Evolutionary conservation across 2,329 filamentous ascomycete genomes (phyloP).

Genomic region (Diaporthe citriasiana): DNA sequence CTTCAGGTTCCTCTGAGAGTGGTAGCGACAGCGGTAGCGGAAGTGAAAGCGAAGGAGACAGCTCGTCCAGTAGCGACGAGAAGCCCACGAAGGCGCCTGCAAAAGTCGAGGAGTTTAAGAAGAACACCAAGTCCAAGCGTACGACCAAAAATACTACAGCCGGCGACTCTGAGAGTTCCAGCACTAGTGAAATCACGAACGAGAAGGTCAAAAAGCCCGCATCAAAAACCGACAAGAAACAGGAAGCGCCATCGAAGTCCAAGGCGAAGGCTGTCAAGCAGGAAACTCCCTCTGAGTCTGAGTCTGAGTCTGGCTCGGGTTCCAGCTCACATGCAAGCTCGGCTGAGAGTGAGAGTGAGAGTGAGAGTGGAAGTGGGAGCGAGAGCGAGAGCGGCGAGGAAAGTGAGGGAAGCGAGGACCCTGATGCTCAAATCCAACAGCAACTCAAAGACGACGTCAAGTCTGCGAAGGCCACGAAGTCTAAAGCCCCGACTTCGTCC

Average conservation of each 20-base stretch:
- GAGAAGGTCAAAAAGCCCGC: conserved; percentile 47
- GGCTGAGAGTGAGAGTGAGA: conserved; percentile 43
- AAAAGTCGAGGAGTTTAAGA: conserved; percentile 38
- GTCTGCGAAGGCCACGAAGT: conserved; percentile 37
- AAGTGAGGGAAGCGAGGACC: conserved; percentile 41
- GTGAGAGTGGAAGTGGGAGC: conserved; percentile 34
- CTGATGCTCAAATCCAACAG: conserved; percentile 35
- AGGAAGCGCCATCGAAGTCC: conserved; percentile 26
- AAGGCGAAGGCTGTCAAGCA: conserved; percentile 33
- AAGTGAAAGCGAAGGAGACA: conserved; percentile 32
- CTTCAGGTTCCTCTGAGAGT: conserved; percentile 34
- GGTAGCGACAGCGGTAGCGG: not conserved
- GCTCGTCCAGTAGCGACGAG: conserved; percentile 41
- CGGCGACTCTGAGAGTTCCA: conserved; percentile 44
- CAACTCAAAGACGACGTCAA: conserved; percentile 40
- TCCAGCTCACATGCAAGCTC: conserved; percentile 41
- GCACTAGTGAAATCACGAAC: conserved; percentile 48
- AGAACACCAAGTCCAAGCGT: conserved; percentile 41
- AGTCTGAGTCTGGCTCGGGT: conserved; percentile 34
- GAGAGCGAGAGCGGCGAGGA: conserved; percentile 42
- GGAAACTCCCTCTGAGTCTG: conserved; percentile 34
- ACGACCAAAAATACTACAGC: conserved; percentile 40
- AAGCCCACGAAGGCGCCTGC: conserved; percentile 44
- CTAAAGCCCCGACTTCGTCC: conserved; percentile 14
- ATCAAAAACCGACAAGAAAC: conserved; percentile 36